These are phyloP conservation scores for Blastocystis sp. DNA, from an alignment of 352 stramenopile species.

Conservation along the genomic window DNA sequence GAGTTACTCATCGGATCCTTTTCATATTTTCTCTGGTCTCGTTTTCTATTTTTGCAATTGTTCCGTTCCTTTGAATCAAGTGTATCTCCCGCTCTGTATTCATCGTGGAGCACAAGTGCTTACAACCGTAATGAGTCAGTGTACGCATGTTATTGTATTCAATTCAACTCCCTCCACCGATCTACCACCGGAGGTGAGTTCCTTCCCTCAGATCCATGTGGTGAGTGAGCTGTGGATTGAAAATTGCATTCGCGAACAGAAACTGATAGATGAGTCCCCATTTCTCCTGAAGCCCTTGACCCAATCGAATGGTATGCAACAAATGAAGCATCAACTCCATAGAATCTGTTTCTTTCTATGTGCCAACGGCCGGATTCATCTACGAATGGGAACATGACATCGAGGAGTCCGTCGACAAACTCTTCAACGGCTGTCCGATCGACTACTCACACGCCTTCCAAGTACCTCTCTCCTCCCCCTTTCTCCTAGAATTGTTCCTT, in stretches of 20 bases:
- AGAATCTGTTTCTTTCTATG: conserved; percentile 25
- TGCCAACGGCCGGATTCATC: not conserved
- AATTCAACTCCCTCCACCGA: not conserved
- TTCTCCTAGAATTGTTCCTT: not conserved
- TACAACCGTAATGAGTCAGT: conserved; percentile 51
- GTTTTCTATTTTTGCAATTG: conserved; percentile 50
- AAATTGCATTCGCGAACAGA: not conserved
- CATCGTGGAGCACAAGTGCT: conserved; percentile 49
- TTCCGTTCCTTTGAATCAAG: conserved; percentile 41
- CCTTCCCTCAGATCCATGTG: conserved; percentile 46
- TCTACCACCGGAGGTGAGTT: conserved; percentile 15
- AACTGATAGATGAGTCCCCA: not conserved
- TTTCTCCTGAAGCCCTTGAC: conserved; percentile 1
- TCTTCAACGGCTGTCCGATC: not conserved
- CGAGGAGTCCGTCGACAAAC: not conserved
- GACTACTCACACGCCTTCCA: not conserved
- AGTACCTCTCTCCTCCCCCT: not conserved
- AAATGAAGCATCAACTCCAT: not conserved
- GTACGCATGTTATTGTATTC: conserved; percentile 49
- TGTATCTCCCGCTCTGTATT: conserved; percentile 50
- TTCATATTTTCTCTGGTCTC: conserved; percentile 31
- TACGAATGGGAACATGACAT: conserved; percentile 46
- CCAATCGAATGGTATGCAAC: not conserved
- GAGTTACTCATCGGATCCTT: conserved; percentile 39
- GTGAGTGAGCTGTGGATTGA: conserved; percentile 38